Percentiles rank a stretch among this genome's conserved stretches.
phyloP scores from a whole-genome alignment of 177 flowering plant species.

The Vitis hybrid region DNA sequence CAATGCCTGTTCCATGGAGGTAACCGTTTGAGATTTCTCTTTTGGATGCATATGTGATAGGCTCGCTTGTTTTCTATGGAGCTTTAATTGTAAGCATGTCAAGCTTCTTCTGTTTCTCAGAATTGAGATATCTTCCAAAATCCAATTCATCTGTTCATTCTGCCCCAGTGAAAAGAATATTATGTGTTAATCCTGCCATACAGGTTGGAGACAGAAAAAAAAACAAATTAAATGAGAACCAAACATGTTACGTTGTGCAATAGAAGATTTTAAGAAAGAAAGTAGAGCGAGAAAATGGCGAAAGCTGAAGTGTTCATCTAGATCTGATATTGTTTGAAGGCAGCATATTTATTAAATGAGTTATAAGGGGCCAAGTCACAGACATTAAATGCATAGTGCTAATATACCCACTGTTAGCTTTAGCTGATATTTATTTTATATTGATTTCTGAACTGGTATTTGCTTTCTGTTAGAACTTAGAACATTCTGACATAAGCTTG shows the following conservation, averaged over 20 bases:
- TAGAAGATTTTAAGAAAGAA: too few species aligned
- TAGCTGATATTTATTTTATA: neutral
- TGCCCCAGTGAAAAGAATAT: too few species aligned
- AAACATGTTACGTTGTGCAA: too few species aligned
- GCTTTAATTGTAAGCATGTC: neutral
- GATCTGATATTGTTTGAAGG: too few species aligned
- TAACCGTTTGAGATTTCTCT: constrained; percentile 15
- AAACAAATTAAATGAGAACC: too few species aligned
- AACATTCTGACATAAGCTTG: neutral
- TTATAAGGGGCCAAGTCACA: too few species aligned
- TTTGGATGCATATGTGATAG: neutral
- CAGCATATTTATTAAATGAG: too few species aligned
- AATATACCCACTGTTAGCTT: neutral
- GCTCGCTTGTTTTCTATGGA: neutral
- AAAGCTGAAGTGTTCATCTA: too few species aligned
- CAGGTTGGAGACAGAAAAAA: too few species aligned
- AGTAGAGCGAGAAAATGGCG: too few species aligned
- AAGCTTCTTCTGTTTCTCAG: neutral
- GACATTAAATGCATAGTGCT: too few species aligned
- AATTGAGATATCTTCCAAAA: neutral
- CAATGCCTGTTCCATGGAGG: constrained; percentile 95
- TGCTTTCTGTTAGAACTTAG: neutral
- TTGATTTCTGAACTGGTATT: neutral
- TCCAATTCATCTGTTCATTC: neutral
- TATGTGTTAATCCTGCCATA: too few species aligned